A percentile compares a stretch with the other conserved stretches of the same genome.
phyloP scores from a whole-genome alignment of 108 stramenopile species.

The Skeletonema marinoi region DNA sequence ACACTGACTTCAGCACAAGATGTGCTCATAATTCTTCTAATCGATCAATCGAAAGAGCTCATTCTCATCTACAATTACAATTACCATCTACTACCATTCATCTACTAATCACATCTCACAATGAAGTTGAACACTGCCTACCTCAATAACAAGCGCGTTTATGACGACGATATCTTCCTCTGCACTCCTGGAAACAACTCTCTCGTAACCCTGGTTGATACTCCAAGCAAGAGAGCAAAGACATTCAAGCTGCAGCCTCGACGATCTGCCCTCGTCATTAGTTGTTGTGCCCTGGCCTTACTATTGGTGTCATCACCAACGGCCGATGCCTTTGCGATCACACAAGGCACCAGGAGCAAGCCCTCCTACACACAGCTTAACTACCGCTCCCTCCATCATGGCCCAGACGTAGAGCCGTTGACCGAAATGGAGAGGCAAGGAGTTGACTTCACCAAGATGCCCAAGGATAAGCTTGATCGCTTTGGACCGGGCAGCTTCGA shows the following conservation, averaged over 20 bases:
- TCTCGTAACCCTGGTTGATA: background rate
- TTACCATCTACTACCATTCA: background rate
- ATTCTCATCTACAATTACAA: no score
- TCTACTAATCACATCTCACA: background rate
- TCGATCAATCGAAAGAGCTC: background rate
- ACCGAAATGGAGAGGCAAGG: constrained; percentile 24
- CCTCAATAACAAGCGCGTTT: background rate
- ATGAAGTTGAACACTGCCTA: background rate
- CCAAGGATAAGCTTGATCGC: constrained; percentile 37
- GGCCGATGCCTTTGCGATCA: background rate
- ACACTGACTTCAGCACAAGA: background rate
- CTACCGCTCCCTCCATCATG: constrained; percentile 22
- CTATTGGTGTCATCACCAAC: background rate
- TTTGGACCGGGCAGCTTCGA: no score
- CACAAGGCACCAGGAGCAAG: background rate
- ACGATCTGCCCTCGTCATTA: background rate
- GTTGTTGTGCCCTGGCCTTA: background rate
- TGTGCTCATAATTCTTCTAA: background rate
- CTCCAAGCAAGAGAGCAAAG: background rate
- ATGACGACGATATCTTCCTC: background rate
- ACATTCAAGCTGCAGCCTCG: background rate
- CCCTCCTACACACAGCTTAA: background rate
- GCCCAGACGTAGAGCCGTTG: constrained; percentile 16
- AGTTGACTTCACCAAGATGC: constrained; percentile 57
- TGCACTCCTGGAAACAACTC: background rate